Conservation (phyloP, 306 rosid genomes). For the Sphenostylis stenocarpa region DNA sequence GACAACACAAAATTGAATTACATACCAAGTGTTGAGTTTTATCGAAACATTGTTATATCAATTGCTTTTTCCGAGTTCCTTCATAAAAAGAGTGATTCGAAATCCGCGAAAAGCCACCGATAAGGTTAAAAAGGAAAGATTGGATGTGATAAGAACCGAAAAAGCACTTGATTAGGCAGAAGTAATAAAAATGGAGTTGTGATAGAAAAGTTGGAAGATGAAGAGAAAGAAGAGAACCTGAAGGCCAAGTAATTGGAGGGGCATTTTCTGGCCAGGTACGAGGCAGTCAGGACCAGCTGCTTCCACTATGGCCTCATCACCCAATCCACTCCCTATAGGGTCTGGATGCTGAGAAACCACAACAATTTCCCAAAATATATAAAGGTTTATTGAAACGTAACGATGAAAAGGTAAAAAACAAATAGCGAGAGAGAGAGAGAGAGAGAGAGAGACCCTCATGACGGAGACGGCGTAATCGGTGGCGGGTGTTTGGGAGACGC, state of each 20-base stretch:
- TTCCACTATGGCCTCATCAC: conserved; percentile 78
- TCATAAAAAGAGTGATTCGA: background rate
- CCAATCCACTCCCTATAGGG: conserved; percentile 80
- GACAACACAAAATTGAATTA: background rate
- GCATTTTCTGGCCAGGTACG: conserved; percentile 77
- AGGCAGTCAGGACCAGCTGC: conserved; percentile 94
- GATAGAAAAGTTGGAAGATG: background rate
- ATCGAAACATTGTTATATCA: background rate
- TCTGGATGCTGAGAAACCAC: conserved; percentile 56
- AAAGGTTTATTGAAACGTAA: background rate
- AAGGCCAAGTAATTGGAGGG: conserved; percentile 74
- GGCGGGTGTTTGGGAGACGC: conserved; percentile 60
- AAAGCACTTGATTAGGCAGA: background rate
- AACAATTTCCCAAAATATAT: background rate
- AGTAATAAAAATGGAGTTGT: background rate
- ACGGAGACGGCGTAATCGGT: conserved; percentile 65
- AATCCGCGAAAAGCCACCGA: background rate
- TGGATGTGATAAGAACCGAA: background rate
- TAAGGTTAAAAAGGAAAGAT: background rate
- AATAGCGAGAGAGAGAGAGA: background rate
- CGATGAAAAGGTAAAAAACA: background rate
- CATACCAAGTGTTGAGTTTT: background rate
- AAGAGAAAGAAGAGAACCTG: conserved; percentile 51
- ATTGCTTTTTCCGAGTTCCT: background rate
- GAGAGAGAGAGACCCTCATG: conserved; percentile 59